Percentiles rank a stretch among this genome's conserved stretches.
Conservation (phyloP, 768 basidiomycete species). For the Tylopilus vinaceipallidus region DNA sequence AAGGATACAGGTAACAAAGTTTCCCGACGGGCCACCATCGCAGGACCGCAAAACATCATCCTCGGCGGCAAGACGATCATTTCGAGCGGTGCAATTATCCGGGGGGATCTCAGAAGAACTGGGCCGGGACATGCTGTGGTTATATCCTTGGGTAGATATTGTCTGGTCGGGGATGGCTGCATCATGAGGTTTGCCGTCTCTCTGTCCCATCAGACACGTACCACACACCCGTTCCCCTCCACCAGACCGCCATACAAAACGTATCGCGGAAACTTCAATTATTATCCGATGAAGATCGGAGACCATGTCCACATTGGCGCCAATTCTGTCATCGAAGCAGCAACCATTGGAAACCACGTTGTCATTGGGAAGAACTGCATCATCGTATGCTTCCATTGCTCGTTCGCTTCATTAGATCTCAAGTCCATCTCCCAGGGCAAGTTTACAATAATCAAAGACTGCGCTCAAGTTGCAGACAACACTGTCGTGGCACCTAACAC, state of each 20-base stretch:
- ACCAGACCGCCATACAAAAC: constrained; percentile 83
- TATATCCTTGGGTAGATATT: constrained; percentile 91
- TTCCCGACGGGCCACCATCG: constrained; percentile 85
- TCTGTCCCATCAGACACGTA: background rate
- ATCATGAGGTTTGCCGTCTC: constrained; percentile 71
- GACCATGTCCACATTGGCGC: constrained; percentile 94
- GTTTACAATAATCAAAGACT: constrained; percentile 96
- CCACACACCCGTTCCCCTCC: background rate
- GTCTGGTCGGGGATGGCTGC: constrained; percentile 84
- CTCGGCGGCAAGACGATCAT: constrained; percentile 97
- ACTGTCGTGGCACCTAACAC: constrained; percentile 90
- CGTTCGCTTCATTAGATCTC: constrained; percentile 1
- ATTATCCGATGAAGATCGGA: constrained; percentile 96
- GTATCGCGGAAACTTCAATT: constrained; percentile 89
- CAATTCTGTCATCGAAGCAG: constrained; percentile 88
- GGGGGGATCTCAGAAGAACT: constrained; percentile 88
- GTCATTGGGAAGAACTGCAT: constrained; percentile 95
- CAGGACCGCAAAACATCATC: constrained; percentile 94
- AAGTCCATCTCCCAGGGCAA: constrained; percentile 62
- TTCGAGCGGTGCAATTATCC: constrained; percentile 82
- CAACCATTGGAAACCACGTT: constrained; percentile 90
- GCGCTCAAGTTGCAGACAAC: constrained; percentile 85
- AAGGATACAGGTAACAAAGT: constrained; percentile 98
- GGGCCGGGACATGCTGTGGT: constrained; percentile 92
- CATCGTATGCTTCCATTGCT: constrained; percentile 56